Conservation (phyloP, 2,329 filamentous ascomycete species). For the Hymenoscyphus linearis region DNA sequence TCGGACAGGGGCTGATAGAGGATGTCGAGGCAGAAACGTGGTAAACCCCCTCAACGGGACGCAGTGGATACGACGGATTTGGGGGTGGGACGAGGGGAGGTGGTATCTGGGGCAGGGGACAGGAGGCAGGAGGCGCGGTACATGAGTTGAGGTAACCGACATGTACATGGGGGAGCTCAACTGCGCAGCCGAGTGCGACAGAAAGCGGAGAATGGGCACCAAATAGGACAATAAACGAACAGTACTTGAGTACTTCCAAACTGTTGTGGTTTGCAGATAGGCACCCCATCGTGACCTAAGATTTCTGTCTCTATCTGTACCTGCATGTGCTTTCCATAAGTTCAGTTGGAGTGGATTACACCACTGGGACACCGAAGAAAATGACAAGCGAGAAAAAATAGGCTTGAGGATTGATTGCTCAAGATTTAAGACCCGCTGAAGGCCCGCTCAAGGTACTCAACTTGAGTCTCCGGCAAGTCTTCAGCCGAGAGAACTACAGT, state of each 20-base stretch:
- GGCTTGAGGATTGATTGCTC: not conserved
- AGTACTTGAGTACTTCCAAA: not conserved
- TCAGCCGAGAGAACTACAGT: not conserved
- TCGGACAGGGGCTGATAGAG: slow-evolving; percentile 3
- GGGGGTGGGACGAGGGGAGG: not conserved
- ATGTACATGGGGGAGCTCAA: not conserved
- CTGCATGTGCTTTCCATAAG: not conserved
- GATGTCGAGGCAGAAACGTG: slow-evolving; percentile 12
- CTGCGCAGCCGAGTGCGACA: not conserved
- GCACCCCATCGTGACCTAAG: not conserved
- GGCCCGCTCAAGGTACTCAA: not conserved
- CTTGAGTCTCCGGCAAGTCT: not conserved
- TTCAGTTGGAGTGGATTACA: not conserved
- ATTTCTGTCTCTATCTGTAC: not conserved
- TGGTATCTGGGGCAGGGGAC: not conserved
- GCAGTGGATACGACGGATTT: not conserved
- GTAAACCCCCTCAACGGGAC: slow-evolving; percentile 9
- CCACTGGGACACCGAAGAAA: not conserved
- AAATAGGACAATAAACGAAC: not conserved
- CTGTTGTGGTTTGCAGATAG: not conserved
- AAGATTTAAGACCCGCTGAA: not conserved
- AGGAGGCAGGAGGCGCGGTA: not conserved
- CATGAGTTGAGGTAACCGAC: not conserved
- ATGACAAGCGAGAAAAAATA: too few relatives aligned
- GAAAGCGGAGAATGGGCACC: not conserved